Evolutionary conservation across 2,329 filamentous ascomycete species (phyloP), one percentile per base, ranked within the genome.

Genomic region (Falciphora oryzae): DNA sequence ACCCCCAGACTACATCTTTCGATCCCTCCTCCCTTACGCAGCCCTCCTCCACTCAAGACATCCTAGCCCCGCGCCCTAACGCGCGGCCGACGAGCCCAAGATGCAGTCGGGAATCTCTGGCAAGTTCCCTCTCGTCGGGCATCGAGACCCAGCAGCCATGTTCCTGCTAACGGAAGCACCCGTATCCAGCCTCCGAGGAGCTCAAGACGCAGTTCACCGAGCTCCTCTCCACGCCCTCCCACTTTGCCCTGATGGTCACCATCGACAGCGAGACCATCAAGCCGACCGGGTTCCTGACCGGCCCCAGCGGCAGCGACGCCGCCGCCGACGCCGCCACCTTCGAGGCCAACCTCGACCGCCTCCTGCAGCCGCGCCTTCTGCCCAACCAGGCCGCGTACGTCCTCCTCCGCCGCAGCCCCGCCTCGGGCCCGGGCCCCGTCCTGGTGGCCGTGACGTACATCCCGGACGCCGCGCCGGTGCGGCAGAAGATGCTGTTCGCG

Each of bases 401-500:
- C 70, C 84, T 95, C 71, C 85, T 95, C 57, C 89, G 90, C 61
- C 87, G 89, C 64, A 82, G 88, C 74, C 81, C 86, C 63, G 74
- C 76, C 53, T 75, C 79, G 4, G 44, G 2, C 18, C 8, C 44
- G 5, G 44, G 44, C 6, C 84, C 83, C n/a, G 76, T 75, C 68
- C 86, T 93, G 68, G 78, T 90, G 31, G 89, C 88, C 59, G 79
- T 93, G 50, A 92, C 90, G 50, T 95, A 93, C 75, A 87, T 95
- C 7, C 92, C 91, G 31, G 90, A 94, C 75, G 74, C 85, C 1
- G 91, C 91, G 56, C 89, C 89, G 32, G 91, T 95, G 65, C 87
- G 91, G 56, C 89, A 92, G 74, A 95, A 95, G 81, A 95, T 92
- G 89, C 84, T 95, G 28, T 93, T 94, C 75, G 91, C 91, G 7